A percentile compares a stretch with the other conserved stretches of the same genome.
phyloP scores from a whole-genome alignment of 2,329 filamentous ascomycete genomes.

The Harringtonia aguacate region DNA sequence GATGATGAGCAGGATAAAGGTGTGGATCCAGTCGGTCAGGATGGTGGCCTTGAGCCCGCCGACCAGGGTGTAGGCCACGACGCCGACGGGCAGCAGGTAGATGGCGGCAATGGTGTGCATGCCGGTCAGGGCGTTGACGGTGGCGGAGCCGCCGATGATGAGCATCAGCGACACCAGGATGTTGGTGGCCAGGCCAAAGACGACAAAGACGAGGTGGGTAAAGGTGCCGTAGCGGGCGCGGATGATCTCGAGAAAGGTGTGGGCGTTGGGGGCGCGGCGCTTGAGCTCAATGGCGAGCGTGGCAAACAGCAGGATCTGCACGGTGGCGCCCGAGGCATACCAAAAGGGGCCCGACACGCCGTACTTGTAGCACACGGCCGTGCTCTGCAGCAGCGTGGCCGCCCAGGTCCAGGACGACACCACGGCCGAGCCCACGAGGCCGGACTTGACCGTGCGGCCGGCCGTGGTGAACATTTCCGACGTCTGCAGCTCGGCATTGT shows the following conservation, averaged over 20 bases:
- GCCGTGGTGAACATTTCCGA: constrained; percentile 90
- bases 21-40: constrained; percentile 78
- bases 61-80: constrained; percentile 68
- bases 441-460: constrained; percentile 79
- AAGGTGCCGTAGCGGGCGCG: constrained; percentile 62
- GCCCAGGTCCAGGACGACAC: constrained; percentile 93
- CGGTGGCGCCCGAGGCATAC: constrained; percentile 62
- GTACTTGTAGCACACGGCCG: constrained; percentile 74
- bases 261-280: constrained; percentile 75
- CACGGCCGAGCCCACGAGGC: constrained; percentile 79
- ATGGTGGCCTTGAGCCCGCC: constrained; percentile 82
- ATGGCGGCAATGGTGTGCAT: constrained; percentile 72
- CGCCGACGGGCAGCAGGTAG: constrained; percentile 71
- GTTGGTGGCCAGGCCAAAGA: constrained; percentile 76
- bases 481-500: constrained; percentile 62
- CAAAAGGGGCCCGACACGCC: constrained; percentile 51
- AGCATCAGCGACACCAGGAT: constrained; percentile 85
- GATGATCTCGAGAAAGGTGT: constrained; percentile 76
- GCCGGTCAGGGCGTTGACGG: constrained; percentile 60
- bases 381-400: constrained; percentile 68
- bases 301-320: constrained; percentile 83
- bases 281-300: constrained; percentile 87
- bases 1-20: constrained; percentile 73
- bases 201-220: constrained; percentile 69
- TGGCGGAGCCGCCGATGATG: constrained; percentile 71